Percentiles rank a stretch among this genome's conserved stretches.
phyloP scores from a whole-genome alignment of 140 eudicot genomes.

The Oenanthe javanica region DNA sequence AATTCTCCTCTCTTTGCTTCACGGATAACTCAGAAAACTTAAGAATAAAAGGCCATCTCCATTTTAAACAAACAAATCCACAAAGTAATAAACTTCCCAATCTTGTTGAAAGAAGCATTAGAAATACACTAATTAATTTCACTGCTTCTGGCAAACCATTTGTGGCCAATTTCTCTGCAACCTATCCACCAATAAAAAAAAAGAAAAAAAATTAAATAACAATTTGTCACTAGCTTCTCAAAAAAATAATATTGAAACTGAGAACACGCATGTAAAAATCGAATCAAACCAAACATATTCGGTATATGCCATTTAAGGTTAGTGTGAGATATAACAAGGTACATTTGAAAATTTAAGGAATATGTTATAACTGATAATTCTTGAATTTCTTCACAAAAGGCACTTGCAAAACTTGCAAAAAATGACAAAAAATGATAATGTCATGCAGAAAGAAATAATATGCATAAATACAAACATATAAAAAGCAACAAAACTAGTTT shows the following conservation, averaged over 20 bases:
- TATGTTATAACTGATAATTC: neutral
- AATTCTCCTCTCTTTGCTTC: slow-evolving; percentile 55
- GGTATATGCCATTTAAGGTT: neutral
- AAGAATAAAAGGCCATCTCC: slow-evolving; percentile 76
- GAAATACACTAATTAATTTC: slow-evolving; percentile 29
- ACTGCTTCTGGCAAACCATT: slow-evolving; percentile 46
- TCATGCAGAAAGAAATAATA: neutral
- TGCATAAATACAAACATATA: neutral
- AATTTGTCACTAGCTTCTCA: neutral
- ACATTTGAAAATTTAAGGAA: no score
- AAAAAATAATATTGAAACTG: neutral
- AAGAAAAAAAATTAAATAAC: neutral
- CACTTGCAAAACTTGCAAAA: neutral
- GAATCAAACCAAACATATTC: neutral
- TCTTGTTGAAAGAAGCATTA: slow-evolving; percentile 55
- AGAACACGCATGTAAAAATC: neutral
- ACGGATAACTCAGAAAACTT: slow-evolving; percentile 50
- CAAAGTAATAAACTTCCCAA: slow-evolving; percentile 71
- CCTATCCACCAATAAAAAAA: slow-evolving; percentile 26
- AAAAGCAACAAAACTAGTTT: neutral
- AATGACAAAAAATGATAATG: neutral
- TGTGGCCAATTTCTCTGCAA: slow-evolving; percentile 58
- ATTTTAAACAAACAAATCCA: slow-evolving; percentile 52
- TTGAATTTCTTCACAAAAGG: neutral
- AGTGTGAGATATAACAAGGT: neutral